A percentile compares a stretch with the other conserved stretches of the same genome.
These are phyloP conservation scores for Arthroderma uncinatum DNA, from an alignment of 2,329 filamentous ascomycete species.

Conservation along the genomic window DNA sequence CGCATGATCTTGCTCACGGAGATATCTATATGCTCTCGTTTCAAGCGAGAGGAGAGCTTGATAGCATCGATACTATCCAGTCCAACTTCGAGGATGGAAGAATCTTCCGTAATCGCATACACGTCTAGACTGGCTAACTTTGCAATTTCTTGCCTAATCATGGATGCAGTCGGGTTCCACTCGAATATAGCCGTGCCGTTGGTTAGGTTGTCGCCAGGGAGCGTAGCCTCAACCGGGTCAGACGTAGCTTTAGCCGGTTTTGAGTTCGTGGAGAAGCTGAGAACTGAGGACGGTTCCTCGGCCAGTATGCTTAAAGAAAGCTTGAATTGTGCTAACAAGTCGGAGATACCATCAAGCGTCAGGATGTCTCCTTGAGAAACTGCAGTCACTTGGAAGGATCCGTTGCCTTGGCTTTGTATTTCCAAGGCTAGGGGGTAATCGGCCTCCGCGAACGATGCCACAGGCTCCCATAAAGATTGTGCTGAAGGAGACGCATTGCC, in stretches of 20 bases:
- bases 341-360: conserved; percentile 24
- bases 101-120: conserved; percentile 44
- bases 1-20: conserved; percentile 69
- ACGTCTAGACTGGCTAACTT: conserved; percentile 45
- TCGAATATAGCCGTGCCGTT: conserved; percentile 32
- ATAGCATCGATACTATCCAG: conserved; percentile 89
- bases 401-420: conserved; percentile 43
- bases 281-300: conserved; percentile 19
- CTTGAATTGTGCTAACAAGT: conserved; percentile 37
- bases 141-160: conserved; percentile 53
- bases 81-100: conserved; percentile 68
- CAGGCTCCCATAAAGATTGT: conserved; percentile 43
- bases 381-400: conserved; percentile 46
- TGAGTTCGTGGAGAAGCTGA: neutral
- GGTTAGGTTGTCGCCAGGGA: neutral
- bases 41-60: conserved; percentile 64
- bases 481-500: conserved; percentile 16
- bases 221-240: neutral
- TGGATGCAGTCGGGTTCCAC: conserved; percentile 47
- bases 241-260: neutral
- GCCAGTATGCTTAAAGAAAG: conserved; percentile 28
- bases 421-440: conserved; percentile 75
- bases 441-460: conserved; percentile 40
- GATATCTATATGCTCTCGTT: conserved; percentile 47
- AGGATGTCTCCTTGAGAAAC: conserved; percentile 45